Conservation (phyloP, 2,329 filamentous ascomycete species). For the Alternaria gansuensis region DNA sequence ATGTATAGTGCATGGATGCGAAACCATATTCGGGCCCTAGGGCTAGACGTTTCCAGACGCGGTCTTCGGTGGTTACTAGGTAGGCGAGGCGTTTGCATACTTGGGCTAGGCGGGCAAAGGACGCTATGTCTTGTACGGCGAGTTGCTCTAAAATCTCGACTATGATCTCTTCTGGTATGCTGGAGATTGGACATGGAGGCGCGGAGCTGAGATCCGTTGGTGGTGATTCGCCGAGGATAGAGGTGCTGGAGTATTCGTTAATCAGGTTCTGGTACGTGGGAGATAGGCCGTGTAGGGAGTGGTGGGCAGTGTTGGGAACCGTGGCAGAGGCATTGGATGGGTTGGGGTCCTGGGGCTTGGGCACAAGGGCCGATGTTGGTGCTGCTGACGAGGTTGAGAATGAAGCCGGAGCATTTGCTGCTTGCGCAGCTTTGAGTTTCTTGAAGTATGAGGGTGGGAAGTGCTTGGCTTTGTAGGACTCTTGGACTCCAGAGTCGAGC, state of each 20-base stretch:
- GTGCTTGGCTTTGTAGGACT: conserved; percentile 88
- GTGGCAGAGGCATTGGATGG: conserved; percentile 62
- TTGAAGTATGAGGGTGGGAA: conserved; percentile 71
- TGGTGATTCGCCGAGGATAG: conserved; percentile 73
- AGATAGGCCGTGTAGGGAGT: conserved; percentile 64
- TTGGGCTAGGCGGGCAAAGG: conserved; percentile 76
- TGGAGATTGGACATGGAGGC: conserved; percentile 81
- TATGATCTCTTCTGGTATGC: conserved; percentile 83
- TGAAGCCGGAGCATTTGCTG: conserved; percentile 7
- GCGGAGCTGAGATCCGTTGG: conserved; percentile 74
- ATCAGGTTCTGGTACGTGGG: conserved; percentile 74
- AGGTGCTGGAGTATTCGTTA: conserved; percentile 73
- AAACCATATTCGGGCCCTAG: conserved; percentile 79
- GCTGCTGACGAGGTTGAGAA: conserved; percentile 11
- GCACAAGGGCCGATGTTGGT: conserved; percentile 46
- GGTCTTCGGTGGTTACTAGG: conserved; percentile 82
- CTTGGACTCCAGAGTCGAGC: conserved; percentile 86
- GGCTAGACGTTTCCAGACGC: conserved; percentile 83
- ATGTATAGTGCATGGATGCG: conserved; percentile 82
- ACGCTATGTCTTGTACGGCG: conserved; percentile 76
- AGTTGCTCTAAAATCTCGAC: conserved; percentile 78
- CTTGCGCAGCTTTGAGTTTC: conserved; percentile 30
- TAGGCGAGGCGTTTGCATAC: conserved; percentile 91
- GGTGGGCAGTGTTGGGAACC: conserved; percentile 64
- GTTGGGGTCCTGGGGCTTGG: conserved; percentile 55